Percentiles rank a stretch among this genome's conserved stretches.
phyloP scores from a whole-genome alignment of 2,329 filamentous ascomycete species.

The Sporothrix globosa region DNA sequence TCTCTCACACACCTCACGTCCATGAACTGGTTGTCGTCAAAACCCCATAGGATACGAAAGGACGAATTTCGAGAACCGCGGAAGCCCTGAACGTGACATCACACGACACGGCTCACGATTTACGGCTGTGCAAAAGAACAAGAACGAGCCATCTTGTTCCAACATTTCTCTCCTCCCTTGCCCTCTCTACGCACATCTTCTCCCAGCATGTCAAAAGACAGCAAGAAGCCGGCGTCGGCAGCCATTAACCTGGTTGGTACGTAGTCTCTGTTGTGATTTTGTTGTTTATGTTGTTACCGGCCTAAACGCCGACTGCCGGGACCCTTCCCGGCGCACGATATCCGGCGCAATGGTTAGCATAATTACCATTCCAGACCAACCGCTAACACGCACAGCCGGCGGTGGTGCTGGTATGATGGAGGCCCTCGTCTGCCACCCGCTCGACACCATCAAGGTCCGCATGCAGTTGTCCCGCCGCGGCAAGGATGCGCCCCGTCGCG shows the following conservation, averaged over 20 bases:
- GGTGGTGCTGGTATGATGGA: constrained; percentile 99
- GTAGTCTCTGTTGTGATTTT: constrained; percentile 37
- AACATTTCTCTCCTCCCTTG: neutral
- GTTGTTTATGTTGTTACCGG: neutral
- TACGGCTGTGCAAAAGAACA: neutral
- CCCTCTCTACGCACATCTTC: constrained; percentile 8
- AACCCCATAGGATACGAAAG: constrained; percentile 38
- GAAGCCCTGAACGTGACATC: neutral
- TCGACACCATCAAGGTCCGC: constrained; percentile 97
- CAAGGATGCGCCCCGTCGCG: constrained; percentile 79
- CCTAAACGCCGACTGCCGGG: constrained; percentile 8
- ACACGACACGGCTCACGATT: neutral
- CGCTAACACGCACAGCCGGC: constrained; percentile 64
- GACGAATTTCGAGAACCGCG: constrained; percentile 37
- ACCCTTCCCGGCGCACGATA: neutral
- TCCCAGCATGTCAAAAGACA: constrained; percentile 47
- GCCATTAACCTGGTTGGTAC: constrained; percentile 90
- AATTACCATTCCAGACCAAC: neutral
- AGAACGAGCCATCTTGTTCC: too few species aligned
- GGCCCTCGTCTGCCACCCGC: constrained; percentile 90
- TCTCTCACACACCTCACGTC: constrained; percentile 20
- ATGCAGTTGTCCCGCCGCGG: constrained; percentile 96
- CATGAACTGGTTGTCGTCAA: constrained; percentile 36
- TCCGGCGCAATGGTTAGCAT: neutral
- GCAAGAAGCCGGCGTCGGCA: constrained; percentile 74